Percentiles rank a stretch among this genome's conserved stretches.
Evolutionary conservation across 2,329 filamentous ascomycete genomes (phyloP).

Genomic region (Hirsutella thompsonii): DNA sequence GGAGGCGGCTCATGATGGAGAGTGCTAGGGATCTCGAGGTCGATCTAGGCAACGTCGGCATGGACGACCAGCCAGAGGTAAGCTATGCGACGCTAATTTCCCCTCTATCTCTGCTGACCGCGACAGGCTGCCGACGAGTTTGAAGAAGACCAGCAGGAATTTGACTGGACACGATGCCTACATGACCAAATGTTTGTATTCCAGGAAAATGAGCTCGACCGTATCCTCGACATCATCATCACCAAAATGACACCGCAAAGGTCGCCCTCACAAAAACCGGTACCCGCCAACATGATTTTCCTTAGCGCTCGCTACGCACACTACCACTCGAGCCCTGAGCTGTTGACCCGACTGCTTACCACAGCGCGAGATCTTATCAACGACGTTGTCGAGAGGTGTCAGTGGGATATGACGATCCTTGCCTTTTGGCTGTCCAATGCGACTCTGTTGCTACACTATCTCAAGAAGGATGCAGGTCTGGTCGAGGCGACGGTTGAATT

Average conservation of each 20-base stretch:
- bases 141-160: slow-evolving; percentile 83
- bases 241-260: slow-evolving; percentile 96
- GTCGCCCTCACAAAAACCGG: slow-evolving; percentile 92
- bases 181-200: slow-evolving; percentile 99
- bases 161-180: slow-evolving; percentile 87
- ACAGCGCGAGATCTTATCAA: slow-evolving; percentile 95
- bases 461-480: slow-evolving; percentile 84
- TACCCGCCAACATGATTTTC: slow-evolving; percentile 94
- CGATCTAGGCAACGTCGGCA: slow-evolving; percentile 84
- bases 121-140: slow-evolving; percentile 60
- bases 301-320: slow-evolving; percentile 91
- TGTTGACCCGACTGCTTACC: slow-evolving; percentile 68
- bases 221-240: slow-evolving; percentile 89
- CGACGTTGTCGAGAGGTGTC: slow-evolving; percentile 83
- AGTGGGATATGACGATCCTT: slow-evolving; percentile 99
- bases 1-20: slow-evolving; percentile 98
- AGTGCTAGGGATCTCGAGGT: slow-evolving; percentile 95
- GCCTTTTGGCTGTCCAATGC: slow-evolving; percentile 99
- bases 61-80: slow-evolving; percentile 92
- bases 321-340: slow-evolving; percentile 81
- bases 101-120: slow-evolving; percentile 10
- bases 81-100: slow-evolving; percentile 9
- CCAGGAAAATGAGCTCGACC: slow-evolving; percentile 82
- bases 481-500: slow-evolving; percentile 75
- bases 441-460: slow-evolving; percentile 85